Evolutionary conservation across 2,329 filamentous ascomycete species (phyloP).

Genomic region (Verticillium albo-atrum): DNA sequence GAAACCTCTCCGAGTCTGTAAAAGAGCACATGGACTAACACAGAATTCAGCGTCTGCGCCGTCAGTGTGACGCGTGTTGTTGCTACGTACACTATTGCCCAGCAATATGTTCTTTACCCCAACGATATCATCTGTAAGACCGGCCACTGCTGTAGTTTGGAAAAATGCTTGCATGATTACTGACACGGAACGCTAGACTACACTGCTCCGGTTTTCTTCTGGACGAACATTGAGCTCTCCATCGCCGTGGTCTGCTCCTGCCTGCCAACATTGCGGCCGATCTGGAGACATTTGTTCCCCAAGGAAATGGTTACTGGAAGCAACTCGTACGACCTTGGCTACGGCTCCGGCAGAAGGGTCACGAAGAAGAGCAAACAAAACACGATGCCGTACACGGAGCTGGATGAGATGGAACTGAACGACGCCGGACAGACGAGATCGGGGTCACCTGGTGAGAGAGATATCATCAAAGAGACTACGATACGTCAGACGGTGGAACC

Average conservation of each 20-base stretch:
- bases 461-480: slow-evolving; percentile 5
- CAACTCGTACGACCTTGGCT: slow-evolving; percentile 4
- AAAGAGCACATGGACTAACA: neutral
- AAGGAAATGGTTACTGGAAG: slow-evolving; percentile 1
- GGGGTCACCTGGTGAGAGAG: neutral
- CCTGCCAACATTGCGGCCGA: slow-evolving; percentile 30
- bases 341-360: slow-evolving; percentile 1
- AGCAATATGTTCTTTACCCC: slow-evolving; percentile 13
- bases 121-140: slow-evolving; percentile 20
- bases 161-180: neutral
- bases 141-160: neutral
- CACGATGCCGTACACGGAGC: slow-evolving; percentile 4
- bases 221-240: slow-evolving; percentile 35
- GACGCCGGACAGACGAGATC: neutral
- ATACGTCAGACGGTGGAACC: slow-evolving; percentile 8
- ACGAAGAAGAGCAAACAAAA: slow-evolving; percentile 2
- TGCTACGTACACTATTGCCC: slow-evolving; percentile 15
- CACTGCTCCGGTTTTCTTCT: slow-evolving; percentile 23
- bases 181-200: slow-evolving; percentile 11
- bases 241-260: slow-evolving; percentile 33
- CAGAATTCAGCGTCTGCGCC: slow-evolving; percentile 5
- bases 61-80: slow-evolving; percentile 14
- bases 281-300: slow-evolving; percentile 15
- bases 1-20: neutral
- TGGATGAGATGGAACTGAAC: slow-evolving; percentile 8